Evolutionary conservation across 345 rosid genomes (phyloP), one percentile per base, ranked within the genome.

Genomic region (Hibiscus mutabilis): DNA sequence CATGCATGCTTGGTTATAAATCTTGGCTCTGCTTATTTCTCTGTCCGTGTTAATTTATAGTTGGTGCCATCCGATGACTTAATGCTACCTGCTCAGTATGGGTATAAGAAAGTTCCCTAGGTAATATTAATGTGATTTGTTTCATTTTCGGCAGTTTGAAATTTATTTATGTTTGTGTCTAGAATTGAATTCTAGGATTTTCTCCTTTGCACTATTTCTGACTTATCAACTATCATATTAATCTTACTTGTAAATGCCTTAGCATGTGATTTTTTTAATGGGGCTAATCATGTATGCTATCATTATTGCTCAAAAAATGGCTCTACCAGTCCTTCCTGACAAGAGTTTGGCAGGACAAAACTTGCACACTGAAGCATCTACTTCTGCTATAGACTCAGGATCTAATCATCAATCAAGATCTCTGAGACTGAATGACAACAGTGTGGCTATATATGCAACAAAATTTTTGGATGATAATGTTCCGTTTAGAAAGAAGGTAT

Each of bases 401-500:
- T 72, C 81, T 49, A 67, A 65, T 44, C 25, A 40, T 60, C 76
- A 44, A 57, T 27, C 70, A 27, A 74, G 57, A 31, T 35, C 47
- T 25, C 69, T 35, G 60, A 73, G 55, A 58, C 21, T 16, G 52
- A 66, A 52, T 31, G 69, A 75, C 21, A 68, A 49, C 62, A 75
- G 72, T 37, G 71, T 81, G 15, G 33, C 76, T 53, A 11, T 44
- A 27, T 73, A 81, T 76, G 74, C 74, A 0, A 55, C 80, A 6
- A 87, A 73, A 64, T 62, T 84, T 42, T 74, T 79, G 58, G 89
- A 85, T 71, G 91, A 85, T 31, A 81, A 53, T 61, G 56, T 84
- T 77, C 85, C 89, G 22, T 27, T 79, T 8, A 82, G 68, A 40
- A 84, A 82, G 83, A 82, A 84, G 91, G 89, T 87, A 53, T 51